phyloP scores from a whole-genome alignment of 495 filamentous ascomycete species.

The Apodospora peruviana region DNA sequence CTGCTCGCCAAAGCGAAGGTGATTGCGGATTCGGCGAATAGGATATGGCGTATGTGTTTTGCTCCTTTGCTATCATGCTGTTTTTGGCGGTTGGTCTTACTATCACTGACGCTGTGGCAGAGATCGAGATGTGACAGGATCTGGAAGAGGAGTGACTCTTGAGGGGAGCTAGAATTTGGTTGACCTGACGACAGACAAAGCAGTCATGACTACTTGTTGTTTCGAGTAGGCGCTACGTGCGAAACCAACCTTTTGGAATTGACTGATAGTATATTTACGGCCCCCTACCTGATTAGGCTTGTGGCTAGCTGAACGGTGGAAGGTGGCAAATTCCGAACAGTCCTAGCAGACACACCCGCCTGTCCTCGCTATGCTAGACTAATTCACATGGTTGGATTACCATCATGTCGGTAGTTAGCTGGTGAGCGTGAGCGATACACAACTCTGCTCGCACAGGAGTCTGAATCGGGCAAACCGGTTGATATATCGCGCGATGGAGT shows the following conservation, averaged over 20 bases:
- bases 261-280: no score
- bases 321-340: no score
- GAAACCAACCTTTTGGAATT: no score
- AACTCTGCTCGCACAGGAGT: not conserved
- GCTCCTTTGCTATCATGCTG: not conserved
- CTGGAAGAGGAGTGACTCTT: slow-evolving; percentile 10
- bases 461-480: not conserved
- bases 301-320: no score
- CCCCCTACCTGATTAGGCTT: no score
- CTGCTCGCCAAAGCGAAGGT: slow-evolving; percentile 61
- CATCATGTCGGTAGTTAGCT: not conserved
- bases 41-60: slow-evolving; percentile 58
- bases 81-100: not conserved
- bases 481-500: no score
- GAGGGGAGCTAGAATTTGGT: no score
- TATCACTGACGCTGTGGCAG: not conserved
- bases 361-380: no score
- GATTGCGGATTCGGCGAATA: slow-evolving; percentile 65
- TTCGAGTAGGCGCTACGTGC: no score
- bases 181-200: not conserved
- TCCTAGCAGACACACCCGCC: no score
- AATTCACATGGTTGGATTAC: no score
- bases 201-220: no score
- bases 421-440: not conserved
- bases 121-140: not conserved